Conservation (phyloP, 2,329 filamentous ascomycete genomes). For the Fusarium musae region DNA sequence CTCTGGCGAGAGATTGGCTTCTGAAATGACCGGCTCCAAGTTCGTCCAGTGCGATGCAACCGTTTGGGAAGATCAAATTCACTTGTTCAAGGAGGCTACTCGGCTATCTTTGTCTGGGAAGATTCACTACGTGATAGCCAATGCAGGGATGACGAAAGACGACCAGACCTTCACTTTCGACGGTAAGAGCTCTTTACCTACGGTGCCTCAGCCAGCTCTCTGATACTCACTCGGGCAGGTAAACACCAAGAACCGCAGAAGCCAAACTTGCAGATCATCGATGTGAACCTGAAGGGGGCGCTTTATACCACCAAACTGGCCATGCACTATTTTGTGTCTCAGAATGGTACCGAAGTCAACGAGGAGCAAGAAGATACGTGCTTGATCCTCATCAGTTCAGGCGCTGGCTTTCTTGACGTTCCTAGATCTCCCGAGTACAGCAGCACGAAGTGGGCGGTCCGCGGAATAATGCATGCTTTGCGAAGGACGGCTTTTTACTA, state of each 20-base stretch:
- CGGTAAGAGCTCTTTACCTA: neutral
- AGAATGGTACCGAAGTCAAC: neutral
- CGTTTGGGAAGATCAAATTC: neutral
- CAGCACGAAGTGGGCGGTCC: slow-evolving; percentile 11
- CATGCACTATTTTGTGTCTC: neutral
- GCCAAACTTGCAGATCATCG: neutral
- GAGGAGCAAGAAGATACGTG: neutral
- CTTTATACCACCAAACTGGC: neutral
- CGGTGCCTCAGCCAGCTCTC: neutral
- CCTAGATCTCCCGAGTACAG: slow-evolving; percentile 4
- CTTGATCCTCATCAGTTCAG: neutral
- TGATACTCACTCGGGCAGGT: neutral
- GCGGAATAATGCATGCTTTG: slow-evolving; percentile 10
- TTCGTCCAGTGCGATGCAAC: neutral
- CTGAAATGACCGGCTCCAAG: neutral
- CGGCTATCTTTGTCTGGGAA: neutral
- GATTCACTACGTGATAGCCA: slow-evolving; percentile 1
- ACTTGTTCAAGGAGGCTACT: neutral
- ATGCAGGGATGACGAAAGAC: neutral
- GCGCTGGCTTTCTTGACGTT: neutral
- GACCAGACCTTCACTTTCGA: slow-evolving; percentile 3
- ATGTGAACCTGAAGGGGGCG: neutral
- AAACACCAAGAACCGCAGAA: neutral
- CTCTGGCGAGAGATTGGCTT: neutral
- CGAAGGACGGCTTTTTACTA: neutral